Evolutionary conservation across 2,329 filamentous ascomycete species (phyloP).

Genomic region (Verticillium isaacii): DNA sequence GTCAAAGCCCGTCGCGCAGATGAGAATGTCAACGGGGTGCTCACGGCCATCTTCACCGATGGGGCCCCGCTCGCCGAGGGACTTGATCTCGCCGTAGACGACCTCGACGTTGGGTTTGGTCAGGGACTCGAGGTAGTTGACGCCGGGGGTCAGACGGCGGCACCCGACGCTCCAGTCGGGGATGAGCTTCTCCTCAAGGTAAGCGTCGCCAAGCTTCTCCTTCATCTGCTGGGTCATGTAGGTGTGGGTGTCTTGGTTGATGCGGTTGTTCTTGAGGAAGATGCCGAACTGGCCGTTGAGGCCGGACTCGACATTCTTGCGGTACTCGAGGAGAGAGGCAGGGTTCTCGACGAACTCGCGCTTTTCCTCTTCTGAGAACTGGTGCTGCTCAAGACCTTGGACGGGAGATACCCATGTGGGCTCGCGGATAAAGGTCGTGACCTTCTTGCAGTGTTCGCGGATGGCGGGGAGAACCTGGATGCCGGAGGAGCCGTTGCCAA

Average conservation of each 20-base stretch:
- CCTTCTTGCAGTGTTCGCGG: conserved; percentile 34
- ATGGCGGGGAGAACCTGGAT: conserved; percentile 43
- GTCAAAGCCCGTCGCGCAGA: conserved; percentile 20
- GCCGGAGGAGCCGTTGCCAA: conserved; percentile 38
- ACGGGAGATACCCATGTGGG: conserved; percentile 44
- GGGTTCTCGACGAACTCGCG: conserved; percentile 34
- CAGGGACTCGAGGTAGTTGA: conserved; percentile 19
- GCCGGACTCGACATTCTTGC: conserved; percentile 37
- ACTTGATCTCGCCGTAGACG: conserved; percentile 29
- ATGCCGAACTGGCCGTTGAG: conserved; percentile 41
- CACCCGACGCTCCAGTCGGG: conserved; percentile 16
- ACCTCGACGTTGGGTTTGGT: conserved; percentile 19
- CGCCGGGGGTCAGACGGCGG: conserved; percentile 17
- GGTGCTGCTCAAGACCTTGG: conserved; percentile 34
- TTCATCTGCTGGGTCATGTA: conserved; percentile 35
- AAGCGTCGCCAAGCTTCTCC: conserved; percentile 24
- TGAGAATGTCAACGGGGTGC: conserved; percentile 18
- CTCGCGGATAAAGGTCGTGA: conserved; percentile 45
- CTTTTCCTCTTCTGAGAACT: conserved; percentile 33
- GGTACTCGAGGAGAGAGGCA: conserved; percentile 30
- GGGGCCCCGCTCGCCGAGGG: conserved; percentile 21
- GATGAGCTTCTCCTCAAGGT: conserved; percentile 15
- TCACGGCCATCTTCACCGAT: conserved; percentile 19
- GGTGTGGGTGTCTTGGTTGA: conserved; percentile 31
- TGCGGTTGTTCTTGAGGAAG: conserved; percentile 35